Evolutionary conservation across 2,329 filamentous ascomycete species (phyloP).

Genomic region (Lachnellula hyalina): DNA sequence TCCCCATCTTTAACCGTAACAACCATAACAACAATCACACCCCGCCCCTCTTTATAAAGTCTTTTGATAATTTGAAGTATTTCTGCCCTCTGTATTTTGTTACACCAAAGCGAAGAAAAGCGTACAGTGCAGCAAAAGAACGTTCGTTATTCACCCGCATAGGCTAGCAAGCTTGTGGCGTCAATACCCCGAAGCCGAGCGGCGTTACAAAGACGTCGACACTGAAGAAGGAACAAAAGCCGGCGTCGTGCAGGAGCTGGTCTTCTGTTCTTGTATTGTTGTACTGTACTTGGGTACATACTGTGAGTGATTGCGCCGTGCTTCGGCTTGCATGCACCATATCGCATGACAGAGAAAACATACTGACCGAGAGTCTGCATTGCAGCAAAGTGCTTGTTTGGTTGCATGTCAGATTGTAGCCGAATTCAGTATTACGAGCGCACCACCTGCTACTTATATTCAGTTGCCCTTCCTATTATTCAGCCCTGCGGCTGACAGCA

Average conservation of each 20-base stretch:
- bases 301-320: neutral
- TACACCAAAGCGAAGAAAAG: too few relatives aligned
- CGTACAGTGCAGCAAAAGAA: too few relatives aligned
- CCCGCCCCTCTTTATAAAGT: too few relatives aligned
- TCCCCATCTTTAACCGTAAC: too few relatives aligned
- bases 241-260: slow-evolving; percentile 23
- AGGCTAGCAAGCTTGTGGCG: neutral
- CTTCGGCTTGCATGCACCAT: neutral
- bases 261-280: slow-evolving; percentile 21
- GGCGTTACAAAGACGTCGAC: neutral
- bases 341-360: neutral
- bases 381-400: neutral
- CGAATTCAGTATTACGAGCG: neutral
- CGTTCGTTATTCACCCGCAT: too few relatives aligned
- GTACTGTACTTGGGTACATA: slow-evolving; percentile 3
- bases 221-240: neutral
- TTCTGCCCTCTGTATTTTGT: too few relatives aligned
- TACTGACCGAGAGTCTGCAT: too few relatives aligned
- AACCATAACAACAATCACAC: too few relatives aligned
- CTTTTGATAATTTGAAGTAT: too few relatives aligned
- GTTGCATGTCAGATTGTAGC: neutral
- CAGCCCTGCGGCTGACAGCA: slow-evolving; percentile 11
- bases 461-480: neutral
- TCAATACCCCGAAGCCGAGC: neutral
- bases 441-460: neutral